phyloP scores from a whole-genome alignment of 306 rosid genomes.

The Castanospermum australe region DNA sequence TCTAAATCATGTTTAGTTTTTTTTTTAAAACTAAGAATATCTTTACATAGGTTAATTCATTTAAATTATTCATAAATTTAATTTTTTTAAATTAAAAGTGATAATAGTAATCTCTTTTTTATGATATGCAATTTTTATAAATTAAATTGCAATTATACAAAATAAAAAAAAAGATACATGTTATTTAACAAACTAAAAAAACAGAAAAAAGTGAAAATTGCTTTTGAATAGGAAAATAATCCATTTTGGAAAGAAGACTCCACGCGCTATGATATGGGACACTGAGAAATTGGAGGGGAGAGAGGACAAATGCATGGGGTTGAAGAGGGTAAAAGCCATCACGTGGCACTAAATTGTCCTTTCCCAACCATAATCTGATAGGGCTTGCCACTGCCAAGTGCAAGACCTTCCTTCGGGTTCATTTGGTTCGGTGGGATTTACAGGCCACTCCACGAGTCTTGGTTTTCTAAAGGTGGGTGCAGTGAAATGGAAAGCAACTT shows the following conservation, averaged over 20 bases:
- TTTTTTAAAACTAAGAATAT: too few relatives aligned
- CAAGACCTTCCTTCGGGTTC: conserved; percentile 40
- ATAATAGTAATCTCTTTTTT: too few relatives aligned
- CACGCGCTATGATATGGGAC: not conserved
- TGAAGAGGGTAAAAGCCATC: conserved; percentile 23
- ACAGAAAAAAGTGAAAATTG: not conserved
- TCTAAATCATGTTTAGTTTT: not conserved
- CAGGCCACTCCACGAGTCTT: conserved; percentile 23
- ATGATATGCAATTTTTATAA: too few relatives aligned
- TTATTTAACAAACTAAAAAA: not conserved
- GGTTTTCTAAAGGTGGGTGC: not conserved
- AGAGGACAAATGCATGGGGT: conserved; percentile 22
- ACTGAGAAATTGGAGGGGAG: not conserved
- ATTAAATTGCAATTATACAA: too few relatives aligned
- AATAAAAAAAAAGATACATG: not conserved
- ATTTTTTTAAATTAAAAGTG: too few relatives aligned
- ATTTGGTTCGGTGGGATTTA: conserved; percentile 30
- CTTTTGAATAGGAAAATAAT: not conserved
- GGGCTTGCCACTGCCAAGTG: conserved; percentile 33
- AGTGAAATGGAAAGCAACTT: not conserved
- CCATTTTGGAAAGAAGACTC: not conserved
- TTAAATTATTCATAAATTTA: too few relatives aligned
- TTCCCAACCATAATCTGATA: conserved; percentile 18
- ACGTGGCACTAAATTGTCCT: conserved; percentile 56
- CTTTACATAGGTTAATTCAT: too few relatives aligned